Base-by-base conservation (phyloP, 495 filamentous ascomycete genomes). In the Penicillium parvum region DNA sequence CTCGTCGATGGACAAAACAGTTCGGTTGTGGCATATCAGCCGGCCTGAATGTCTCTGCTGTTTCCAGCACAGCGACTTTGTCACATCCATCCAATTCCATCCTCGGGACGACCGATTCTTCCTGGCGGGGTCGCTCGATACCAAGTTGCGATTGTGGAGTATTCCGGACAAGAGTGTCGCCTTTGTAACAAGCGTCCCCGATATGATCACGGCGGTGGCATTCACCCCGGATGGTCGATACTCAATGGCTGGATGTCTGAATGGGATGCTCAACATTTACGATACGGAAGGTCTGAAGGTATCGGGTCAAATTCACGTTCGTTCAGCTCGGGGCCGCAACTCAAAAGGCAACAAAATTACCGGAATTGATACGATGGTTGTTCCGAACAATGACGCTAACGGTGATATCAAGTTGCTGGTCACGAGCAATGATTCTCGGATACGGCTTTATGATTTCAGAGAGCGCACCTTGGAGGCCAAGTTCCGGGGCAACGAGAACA, bases 1-100 rank as follows among this genome's bases (percentile, higher is more conserved):
- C 19, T 95, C 90, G 0, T 96, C 90, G 0, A 97, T 95, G 88
- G 92, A 99, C 63, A 96, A 96, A 66, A 97, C 92, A 3, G 94
- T 99, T 17, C 77, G 90, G 11, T 68, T 99, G 36, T 99, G 92
- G 92, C 92, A 97, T 65, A 72, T 91, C 28, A 90, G 79, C 58
- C 74, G 91, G 33, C 58, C 74, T 2, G 90, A 97, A 60, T 95
- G 90, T 55, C 75, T 99, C 4, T 96, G 89, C 60, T 90, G 87
- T 22, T 99, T 99, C 64, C 90, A 92, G 58, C 92, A 99, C 62
- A 90, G 83, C 52, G 92, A 99, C 60, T 95, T 96, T 56, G 90
- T 97, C 34, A 95, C 91, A 0, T 85, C 88, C 6, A 87, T 99
- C 21, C 85, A 86, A 26, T 99, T 99, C 53, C 92, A 99, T 63